Conservation (phyloP, 352 stramenopile species). For the Peronospora destructor region DNA sequence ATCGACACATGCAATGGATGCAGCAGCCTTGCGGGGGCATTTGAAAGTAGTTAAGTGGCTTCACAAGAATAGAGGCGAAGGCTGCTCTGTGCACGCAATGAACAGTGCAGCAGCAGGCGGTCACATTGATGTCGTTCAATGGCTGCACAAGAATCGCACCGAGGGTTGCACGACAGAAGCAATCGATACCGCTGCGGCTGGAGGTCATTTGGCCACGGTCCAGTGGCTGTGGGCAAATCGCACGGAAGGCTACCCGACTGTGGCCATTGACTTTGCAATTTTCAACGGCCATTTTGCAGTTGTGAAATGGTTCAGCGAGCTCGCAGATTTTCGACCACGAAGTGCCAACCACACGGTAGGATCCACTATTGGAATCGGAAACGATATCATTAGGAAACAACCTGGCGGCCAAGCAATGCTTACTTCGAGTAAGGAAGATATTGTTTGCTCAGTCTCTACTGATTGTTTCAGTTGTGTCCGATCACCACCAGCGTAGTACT, state of each 20-base stretch:
- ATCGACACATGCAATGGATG: constrained; percentile 54
- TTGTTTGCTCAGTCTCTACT: neutral
- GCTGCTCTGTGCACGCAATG: constrained; percentile 55
- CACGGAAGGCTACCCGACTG: constrained; percentile 54
- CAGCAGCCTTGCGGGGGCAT: constrained; percentile 53
- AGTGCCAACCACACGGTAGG: constrained; percentile 8
- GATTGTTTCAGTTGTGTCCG: no score
- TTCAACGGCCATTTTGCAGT: constrained; percentile 64
- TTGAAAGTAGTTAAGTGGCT: constrained; percentile 52
- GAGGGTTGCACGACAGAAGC: constrained; percentile 55
- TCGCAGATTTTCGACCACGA: constrained; percentile 23
- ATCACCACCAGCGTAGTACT: no score
- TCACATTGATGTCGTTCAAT: constrained; percentile 48
- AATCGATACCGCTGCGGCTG: constrained; percentile 52
- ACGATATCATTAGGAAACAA: constrained; percentile 21
- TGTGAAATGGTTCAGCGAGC: constrained; percentile 45
- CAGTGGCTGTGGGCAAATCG: constrained; percentile 49
- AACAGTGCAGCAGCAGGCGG: constrained; percentile 47
- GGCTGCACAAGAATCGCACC: constrained; percentile 42
- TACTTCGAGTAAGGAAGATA: constrained; percentile 19
- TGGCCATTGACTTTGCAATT: constrained; percentile 57
- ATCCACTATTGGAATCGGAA: neutral
- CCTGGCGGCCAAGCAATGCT: constrained; percentile 13
- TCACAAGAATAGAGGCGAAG: constrained; percentile 44
- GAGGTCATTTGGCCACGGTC: constrained; percentile 47